These are phyloP conservation scores for Stagonosporopsis rhizophila DNA, from an alignment of 2,329 filamentous ascomycete genomes.

Conservation along the genomic window DNA sequence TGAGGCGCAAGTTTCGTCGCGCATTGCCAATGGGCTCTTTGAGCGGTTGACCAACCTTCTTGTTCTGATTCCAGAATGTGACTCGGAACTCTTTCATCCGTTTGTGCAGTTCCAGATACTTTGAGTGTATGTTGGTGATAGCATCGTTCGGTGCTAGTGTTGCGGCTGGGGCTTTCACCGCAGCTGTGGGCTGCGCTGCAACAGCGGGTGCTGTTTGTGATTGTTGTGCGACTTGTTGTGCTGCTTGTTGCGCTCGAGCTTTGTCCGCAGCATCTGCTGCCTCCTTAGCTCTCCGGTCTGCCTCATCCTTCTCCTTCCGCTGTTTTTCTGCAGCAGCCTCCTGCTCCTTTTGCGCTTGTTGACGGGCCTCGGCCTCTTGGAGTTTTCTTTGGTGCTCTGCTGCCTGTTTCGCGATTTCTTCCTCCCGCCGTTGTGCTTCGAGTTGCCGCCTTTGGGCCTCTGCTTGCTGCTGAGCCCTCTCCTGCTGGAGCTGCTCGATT, in stretches of 20 bases:
- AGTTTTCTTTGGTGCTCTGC: conserved; percentile 38
- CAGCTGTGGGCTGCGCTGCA: conserved; percentile 4
- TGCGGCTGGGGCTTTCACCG: conserved; percentile 9
- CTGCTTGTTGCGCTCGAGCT: conserved; percentile 30
- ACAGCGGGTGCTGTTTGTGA: conserved; percentile 16
- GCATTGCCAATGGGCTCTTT: conserved; percentile 42
- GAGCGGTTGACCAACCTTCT: conserved; percentile 32
- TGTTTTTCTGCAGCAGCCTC: conserved; percentile 39
- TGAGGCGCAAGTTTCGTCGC: conserved; percentile 40
- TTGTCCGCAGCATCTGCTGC: conserved; percentile 36
- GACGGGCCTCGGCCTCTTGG: conserved; percentile 41
- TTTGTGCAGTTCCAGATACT: conserved; percentile 46
- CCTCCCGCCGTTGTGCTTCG: conserved; percentile 45
- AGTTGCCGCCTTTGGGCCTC: conserved; percentile 43
- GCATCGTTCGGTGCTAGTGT: conserved; percentile 27
- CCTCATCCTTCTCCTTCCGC: conserved; percentile 39
- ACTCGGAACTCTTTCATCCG: conserved; percentile 48
- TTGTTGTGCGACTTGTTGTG: conserved; percentile 8
- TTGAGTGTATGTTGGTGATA: conserved; percentile 41
- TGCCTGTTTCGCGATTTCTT: conserved; percentile 39
- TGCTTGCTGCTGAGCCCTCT: conserved; percentile 53
- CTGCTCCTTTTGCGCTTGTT: conserved; percentile 40
- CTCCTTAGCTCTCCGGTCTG: conserved; percentile 40
- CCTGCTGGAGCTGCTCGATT: conserved; percentile 52
- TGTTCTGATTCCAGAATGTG: conserved; percentile 36